Evolutionary conservation across 106 monocot genomes (phyloP).

Genomic region (Dendrobium huoshanense): DNA sequence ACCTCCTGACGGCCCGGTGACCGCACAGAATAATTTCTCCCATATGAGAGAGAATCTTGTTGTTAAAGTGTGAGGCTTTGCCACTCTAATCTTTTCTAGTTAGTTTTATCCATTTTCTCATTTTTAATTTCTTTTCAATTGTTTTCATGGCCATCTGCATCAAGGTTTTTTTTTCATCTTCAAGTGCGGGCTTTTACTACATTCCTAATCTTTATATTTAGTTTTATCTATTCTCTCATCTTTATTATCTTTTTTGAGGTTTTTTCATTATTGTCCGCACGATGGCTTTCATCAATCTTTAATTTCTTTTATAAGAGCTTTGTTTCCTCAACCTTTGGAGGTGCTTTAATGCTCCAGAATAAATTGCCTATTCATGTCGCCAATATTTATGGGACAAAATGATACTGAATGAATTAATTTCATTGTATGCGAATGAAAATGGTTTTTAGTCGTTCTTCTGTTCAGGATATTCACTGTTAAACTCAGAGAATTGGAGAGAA

Average conservation of each 20-base stretch:
- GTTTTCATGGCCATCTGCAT: background rate
- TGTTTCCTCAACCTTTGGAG: background rate
- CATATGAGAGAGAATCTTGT: background rate
- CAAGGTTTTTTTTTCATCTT: background rate
- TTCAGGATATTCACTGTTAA: background rate
- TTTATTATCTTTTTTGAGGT: background rate
- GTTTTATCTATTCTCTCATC: background rate
- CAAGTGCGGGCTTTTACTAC: background rate
- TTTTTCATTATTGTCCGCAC: background rate
- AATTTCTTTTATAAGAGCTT: background rate
- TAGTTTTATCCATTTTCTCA: background rate
- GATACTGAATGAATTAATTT: background rate
- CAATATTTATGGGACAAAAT: background rate
- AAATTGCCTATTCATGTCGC: background rate
- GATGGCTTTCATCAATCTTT: background rate
- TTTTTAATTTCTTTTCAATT: background rate
- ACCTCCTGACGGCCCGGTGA: no score
- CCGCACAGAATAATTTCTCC: no score
- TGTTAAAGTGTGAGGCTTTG: background rate
- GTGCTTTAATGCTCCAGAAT: background rate
- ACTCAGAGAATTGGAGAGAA: no score
- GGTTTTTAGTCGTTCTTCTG: background rate
- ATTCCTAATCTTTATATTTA: background rate
- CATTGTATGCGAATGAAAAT: background rate
- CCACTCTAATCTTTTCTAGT: background rate